Evolutionary conservation across 495 filamentous ascomycete species (phyloP), one percentile per base, ranked within the genome.

Genomic region (Podospora pseudopauciseta): DNA sequence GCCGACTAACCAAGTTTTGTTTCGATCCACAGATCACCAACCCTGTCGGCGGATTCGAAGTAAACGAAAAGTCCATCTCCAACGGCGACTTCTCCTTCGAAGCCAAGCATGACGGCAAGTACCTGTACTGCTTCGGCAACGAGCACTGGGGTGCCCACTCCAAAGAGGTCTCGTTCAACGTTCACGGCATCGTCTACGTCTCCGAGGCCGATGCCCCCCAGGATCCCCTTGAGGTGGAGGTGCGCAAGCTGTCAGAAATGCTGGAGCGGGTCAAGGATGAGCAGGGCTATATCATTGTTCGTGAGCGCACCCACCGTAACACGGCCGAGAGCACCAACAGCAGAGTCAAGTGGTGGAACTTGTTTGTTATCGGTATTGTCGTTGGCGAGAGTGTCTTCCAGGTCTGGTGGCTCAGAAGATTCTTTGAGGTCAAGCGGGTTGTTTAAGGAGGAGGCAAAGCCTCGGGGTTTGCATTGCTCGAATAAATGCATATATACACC

Each of bases 91-190:
- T 96, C 85, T 92, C 91, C 19, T 98, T 99, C 80, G 89, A 87
- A 34, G 96, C 96, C 44, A 81, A 85, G 59, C 77, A 86, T 74
- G 95, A 99, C 79, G 95, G 95, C 67, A 91, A 91, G 79, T 97
- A 91, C 83, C 82, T 87, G 67, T 99, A 99, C 87, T 99, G 95
- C 87, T 99, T 99, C 86, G 96, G 93, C 80, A 99, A 99, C 77
- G 95, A 98, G 82, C 89, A 94, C 75, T 97, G 92, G 90, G 89
- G 88, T 62, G 92, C 92, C 30, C 90, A 88, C 75, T 93, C 88
- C 73, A 99, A 99, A 82, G 96, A 98, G 76, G 94, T 99, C 49
- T 95, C 92, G 57, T 99, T 99, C 85, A 98, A 99, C 78, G 95
- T 99, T 26, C 95, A 99, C 79, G 95, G 95, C 66, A 94, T 98